These are phyloP conservation scores for Cytidiella melzeri DNA, from an alignment of 768 basidiomycete species.

Conservation along the genomic window DNA sequence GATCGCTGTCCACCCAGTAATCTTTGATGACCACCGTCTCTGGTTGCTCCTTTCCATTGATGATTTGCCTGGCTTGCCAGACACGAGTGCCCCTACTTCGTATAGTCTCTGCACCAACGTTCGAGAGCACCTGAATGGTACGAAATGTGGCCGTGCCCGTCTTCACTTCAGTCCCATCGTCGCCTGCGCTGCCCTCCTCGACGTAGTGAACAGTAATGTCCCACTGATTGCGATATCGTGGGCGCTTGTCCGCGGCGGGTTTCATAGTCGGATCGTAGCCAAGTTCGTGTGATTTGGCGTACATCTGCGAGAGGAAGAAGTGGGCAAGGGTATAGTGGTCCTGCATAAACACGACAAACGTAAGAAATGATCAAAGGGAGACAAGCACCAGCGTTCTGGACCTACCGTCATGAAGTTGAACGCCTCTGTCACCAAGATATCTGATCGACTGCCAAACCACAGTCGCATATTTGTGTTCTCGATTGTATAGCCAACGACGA, in stretches of 20 bases:
- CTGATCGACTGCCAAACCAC: constrained; percentile 24
- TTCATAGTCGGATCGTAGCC: not conserved
- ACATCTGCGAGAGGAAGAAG: not conserved
- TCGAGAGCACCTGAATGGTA: constrained; percentile 1
- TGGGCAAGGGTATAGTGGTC: not conserved
- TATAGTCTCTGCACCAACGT: constrained; percentile 7
- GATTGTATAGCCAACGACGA: constrained; percentile 24
- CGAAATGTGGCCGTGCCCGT: constrained; percentile 1
- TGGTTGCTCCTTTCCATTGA: not conserved
- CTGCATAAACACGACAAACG: not conserved
- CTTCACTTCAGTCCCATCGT: not conserved
- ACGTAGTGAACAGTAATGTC: not conserved
- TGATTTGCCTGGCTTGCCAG: constrained; percentile 5
- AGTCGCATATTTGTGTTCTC: constrained; percentile 21
- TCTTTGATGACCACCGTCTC: constrained; percentile 10
- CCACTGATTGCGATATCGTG: not conserved
- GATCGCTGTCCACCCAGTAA: constrained; percentile 9
- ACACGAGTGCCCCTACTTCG: constrained; percentile 13
- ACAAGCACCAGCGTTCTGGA: not conserved
- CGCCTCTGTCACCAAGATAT: constrained; percentile 12
- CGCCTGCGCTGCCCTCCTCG: no score
- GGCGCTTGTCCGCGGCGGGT: not conserved
- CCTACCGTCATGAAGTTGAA: constrained; percentile 16
- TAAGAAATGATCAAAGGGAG: not conserved
- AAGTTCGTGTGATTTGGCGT: not conserved